Evolutionary conservation across 1,139 yeast species (phyloP).

Genomic region (Geotrichum fermentans): DNA sequence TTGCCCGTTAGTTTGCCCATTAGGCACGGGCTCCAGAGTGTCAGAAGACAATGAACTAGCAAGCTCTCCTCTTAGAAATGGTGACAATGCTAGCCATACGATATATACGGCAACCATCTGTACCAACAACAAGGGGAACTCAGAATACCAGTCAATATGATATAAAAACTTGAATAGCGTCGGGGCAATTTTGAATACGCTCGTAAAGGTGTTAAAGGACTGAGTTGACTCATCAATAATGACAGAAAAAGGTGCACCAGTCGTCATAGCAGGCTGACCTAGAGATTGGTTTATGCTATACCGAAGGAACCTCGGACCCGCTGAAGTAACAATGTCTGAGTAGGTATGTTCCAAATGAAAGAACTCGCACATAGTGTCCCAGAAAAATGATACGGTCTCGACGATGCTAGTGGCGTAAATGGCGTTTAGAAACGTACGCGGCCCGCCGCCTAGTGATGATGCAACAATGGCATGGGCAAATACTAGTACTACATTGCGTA

Average conservation of each 20-base stretch:
- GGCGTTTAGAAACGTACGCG: conserved; percentile 32
- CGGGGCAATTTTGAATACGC: conserved; percentile 27
- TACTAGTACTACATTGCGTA: conserved; percentile 28
- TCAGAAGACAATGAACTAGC: conserved; percentile 14
- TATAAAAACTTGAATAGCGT: conserved; percentile 26
- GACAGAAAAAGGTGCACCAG: conserved; percentile 5
- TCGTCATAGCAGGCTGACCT: conserved; percentile 6
- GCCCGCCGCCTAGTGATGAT: conserved; percentile 36
- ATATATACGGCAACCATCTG: conserved; percentile 34
- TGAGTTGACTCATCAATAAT: conserved; percentile 7
- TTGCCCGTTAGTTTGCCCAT: background rate
- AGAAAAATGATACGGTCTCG: conserved; percentile 28
- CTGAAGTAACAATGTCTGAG: conserved; percentile 9
- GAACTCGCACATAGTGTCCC: conserved; percentile 23
- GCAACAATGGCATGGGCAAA: conserved; percentile 39
- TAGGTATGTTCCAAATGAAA: conserved; percentile 13
- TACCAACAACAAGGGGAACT: conserved; percentile 29
- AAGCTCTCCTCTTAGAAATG: conserved; percentile 29
- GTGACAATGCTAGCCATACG: conserved; percentile 30
- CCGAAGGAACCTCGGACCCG: conserved; percentile 8
- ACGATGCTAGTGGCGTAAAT: conserved; percentile 33
- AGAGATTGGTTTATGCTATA: background rate
- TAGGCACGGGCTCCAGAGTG: background rate
- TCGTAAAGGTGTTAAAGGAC: conserved; percentile 28
- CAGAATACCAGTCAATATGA: conserved; percentile 31